Conservation (phyloP, 192 early-diverging fungal species). For the Backusella australiensis region DNA sequence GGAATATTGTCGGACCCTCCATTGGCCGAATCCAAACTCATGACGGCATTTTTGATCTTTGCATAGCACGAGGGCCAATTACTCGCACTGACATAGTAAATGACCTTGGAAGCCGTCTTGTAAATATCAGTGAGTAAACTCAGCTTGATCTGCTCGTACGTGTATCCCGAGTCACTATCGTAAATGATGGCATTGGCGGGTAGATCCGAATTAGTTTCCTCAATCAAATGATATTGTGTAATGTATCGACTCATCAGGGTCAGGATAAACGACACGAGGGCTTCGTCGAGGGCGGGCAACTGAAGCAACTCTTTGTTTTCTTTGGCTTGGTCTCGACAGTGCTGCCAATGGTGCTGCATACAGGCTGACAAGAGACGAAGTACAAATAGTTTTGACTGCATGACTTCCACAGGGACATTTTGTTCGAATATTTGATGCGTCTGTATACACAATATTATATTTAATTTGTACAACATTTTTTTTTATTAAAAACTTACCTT, state of each 20-base stretch:
- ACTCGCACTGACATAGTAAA: constrained; percentile 83
- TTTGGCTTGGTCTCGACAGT: constrained; percentile 40
- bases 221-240: constrained; percentile 18
- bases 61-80: constrained; percentile 85
- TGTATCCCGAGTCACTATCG: neutral
- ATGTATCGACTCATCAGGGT: constrained; percentile 20
- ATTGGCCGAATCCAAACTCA: neutral
- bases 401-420: constrained; percentile 47
- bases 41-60: constrained; percentile 43
- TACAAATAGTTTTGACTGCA: constrained; percentile 87
- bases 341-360: constrained; percentile 83
- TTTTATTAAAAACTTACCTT: constrained; percentile 37
- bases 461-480: neutral
- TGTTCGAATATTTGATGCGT: constrained; percentile 40
- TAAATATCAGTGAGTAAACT: constrained; percentile 64
- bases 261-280: constrained; percentile 33
- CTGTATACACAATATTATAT: neutral
- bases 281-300: constrained; percentile 73
- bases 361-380: constrained; percentile 78
- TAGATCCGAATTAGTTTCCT: constrained; percentile 15
- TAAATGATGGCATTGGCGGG: neutral
- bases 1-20: neutral
- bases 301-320: constrained; percentile 31
- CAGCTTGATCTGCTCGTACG: constrained; percentile 24
- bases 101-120: constrained; percentile 73